These are phyloP conservation scores for Fusarium denticulatum DNA, from an alignment of 2,329 filamentous ascomycete genomes.

Conservation along the genomic window DNA sequence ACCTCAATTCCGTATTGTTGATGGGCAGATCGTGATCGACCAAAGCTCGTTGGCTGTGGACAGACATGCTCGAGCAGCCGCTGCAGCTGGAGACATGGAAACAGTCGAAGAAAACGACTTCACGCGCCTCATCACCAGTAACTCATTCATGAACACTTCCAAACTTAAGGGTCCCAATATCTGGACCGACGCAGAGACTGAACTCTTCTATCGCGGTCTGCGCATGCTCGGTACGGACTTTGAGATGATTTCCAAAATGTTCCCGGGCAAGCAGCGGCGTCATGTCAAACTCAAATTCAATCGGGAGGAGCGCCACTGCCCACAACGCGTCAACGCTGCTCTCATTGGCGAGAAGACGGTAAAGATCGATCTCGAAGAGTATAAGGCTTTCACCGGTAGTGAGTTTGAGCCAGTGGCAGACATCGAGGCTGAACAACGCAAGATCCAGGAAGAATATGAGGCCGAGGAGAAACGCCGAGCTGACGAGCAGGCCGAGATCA, in stretches of 20 bases:
- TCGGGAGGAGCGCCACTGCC: slow-evolving; percentile 76
- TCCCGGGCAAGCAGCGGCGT: slow-evolving; percentile 74
- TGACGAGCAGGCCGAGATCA: slow-evolving; percentile 60
- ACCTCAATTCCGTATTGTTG: slow-evolving; percentile 70
- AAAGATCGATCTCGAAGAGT: slow-evolving; percentile 69
- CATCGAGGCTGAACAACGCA: slow-evolving; percentile 65
- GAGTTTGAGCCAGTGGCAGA: slow-evolving; percentile 65
- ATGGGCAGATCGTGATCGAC: slow-evolving; percentile 78
- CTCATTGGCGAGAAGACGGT: slow-evolving; percentile 69
- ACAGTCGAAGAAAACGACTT: slow-evolving; percentile 82
- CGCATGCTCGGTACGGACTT: slow-evolving; percentile 86
- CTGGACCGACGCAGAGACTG: slow-evolving; percentile 78
- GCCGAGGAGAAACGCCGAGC: slow-evolving; percentile 54
- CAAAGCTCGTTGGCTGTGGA: slow-evolving; percentile 74
- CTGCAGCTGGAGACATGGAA: slow-evolving; percentile 62
- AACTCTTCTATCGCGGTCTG: slow-evolving; percentile 79
- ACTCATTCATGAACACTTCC: slow-evolving; percentile 70
- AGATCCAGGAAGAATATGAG: slow-evolving; percentile 57
- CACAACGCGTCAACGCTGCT: slow-evolving; percentile 69
- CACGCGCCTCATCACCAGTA: slow-evolving; percentile 74
- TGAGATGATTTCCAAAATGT: slow-evolving; percentile 80
- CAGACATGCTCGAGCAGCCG: slow-evolving; percentile 70
- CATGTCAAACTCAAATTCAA: slow-evolving; percentile 87
- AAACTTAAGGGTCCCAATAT: slow-evolving; percentile 71
- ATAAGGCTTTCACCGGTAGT: slow-evolving; percentile 62